phyloP scores from a whole-genome alignment of 2,329 filamentous ascomycete genomes.

The Fusarium aywerte region DNA sequence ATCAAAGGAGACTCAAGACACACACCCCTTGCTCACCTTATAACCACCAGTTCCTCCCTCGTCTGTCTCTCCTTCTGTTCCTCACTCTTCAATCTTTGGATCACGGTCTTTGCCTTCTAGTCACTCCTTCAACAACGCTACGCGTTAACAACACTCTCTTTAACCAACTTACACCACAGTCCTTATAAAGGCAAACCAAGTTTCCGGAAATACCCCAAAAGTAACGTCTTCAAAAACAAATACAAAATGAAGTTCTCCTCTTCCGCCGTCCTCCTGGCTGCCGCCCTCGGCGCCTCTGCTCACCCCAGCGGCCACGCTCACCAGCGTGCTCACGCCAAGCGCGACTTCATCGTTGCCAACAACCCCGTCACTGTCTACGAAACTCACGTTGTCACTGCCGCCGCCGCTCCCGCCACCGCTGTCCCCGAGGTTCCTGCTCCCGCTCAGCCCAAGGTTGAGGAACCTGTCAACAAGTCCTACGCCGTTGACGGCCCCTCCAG shows the following conservation, averaged over 20 bases:
- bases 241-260: constrained; percentile 57
- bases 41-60: constrained; percentile 45
- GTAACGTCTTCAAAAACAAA: constrained; percentile 17
- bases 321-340: constrained; percentile 50
- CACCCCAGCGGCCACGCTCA: constrained; percentile 55
- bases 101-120: constrained; percentile 43
- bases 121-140: constrained; percentile 44
- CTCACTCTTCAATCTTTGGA: constrained; percentile 31
- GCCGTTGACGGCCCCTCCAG: neutral
- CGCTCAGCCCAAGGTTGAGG: neutral
- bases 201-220: constrained; percentile 42
- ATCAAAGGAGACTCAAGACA: constrained; percentile 26
- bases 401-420: constrained; percentile 3
- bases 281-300: constrained; percentile 56
- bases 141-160: constrained; percentile 45
- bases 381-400: constrained; percentile 29
- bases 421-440: constrained; percentile 5
- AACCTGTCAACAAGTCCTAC: constrained; percentile 13
- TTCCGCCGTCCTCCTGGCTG: constrained; percentile 52
- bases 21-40: constrained; percentile 46
- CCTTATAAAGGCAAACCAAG: constrained; percentile 41
- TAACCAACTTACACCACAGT: constrained; percentile 37
- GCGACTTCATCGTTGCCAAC: constrained; percentile 51
- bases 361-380: constrained; percentile 48
- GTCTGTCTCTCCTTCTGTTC: constrained; percentile 15